These are phyloP conservation scores for Nicotiana sylvestris DNA, from an alignment of 257 asterid species.

Conservation along the genomic window DNA sequence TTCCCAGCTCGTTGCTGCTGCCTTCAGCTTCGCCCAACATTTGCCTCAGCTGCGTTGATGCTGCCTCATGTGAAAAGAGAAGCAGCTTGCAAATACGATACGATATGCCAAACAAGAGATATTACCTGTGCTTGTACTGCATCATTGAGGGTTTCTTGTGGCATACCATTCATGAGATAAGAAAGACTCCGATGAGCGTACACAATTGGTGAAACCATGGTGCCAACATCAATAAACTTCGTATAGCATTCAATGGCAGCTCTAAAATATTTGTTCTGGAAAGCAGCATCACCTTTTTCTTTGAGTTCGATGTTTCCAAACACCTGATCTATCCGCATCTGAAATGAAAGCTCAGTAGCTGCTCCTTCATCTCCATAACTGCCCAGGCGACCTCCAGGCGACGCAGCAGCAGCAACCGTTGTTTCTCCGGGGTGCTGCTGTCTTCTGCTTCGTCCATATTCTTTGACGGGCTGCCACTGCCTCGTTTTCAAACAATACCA, in stretches of 20 bases:
- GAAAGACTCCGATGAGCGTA: slow-evolving; percentile 46
- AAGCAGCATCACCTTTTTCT: slow-evolving; percentile 40
- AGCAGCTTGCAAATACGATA: slow-evolving; percentile 73
- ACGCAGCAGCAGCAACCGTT: too few relatives aligned
- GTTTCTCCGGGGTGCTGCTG: too few relatives aligned
- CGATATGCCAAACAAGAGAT: slow-evolving; percentile 87
- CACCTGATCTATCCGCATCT: slow-evolving; percentile 51
- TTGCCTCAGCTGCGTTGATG: too few relatives aligned
- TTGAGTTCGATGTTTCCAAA: slow-evolving; percentile 35
- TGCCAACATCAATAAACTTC: slow-evolving; percentile 37
- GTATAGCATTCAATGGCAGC: slow-evolving; percentile 22
- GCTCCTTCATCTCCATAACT: too few relatives aligned
- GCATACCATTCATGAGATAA: slow-evolving; percentile 68
- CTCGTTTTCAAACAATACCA: too few relatives aligned
- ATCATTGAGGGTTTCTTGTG: slow-evolving; percentile 72
- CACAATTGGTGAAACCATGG: slow-evolving; percentile 42
- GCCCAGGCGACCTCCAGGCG: too few relatives aligned
- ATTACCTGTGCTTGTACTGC: slow-evolving; percentile 79
- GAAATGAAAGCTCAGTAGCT: slow-evolving; percentile 34
- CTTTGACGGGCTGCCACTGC: too few relatives aligned
- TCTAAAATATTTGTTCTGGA: slow-evolving; percentile 27
- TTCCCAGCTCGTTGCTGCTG: too few relatives aligned
- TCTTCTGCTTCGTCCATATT: too few relatives aligned
- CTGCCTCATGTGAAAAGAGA: slow-evolving; percentile 43
- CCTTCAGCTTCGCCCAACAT: too few relatives aligned